phyloP scores from a whole-genome alignment of 257 asterid species.

The Solanum chmielewskii region DNA sequence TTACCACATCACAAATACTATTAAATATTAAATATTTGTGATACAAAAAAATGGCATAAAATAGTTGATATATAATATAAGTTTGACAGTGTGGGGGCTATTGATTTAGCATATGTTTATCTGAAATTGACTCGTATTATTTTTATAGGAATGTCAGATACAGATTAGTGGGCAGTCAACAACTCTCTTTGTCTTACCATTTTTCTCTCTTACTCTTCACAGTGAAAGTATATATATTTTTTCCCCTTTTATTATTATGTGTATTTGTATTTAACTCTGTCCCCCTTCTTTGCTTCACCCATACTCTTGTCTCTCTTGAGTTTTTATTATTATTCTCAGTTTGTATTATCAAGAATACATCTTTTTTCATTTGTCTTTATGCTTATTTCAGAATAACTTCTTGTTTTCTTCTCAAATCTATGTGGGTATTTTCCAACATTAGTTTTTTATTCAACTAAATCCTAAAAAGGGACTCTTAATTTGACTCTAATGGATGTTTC shows the following conservation, averaged over 20 bases:
- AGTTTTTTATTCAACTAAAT: neutral
- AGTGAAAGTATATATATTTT: constrained; percentile 13
- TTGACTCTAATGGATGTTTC: constrained; percentile 44
- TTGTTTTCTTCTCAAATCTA: constrained; percentile 10
- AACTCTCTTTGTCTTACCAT: constrained; percentile 4
- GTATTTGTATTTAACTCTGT: constrained; percentile 9
- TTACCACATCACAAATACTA: rapidly evolving
- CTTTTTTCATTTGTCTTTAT: constrained; percentile 49
- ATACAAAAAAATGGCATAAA: too few species aligned
- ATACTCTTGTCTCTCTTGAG: constrained; percentile 37
- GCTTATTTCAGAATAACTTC: constrained; percentile 31
- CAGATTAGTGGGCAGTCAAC: constrained; percentile 26
- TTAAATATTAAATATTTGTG: too few species aligned
- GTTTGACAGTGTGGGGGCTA: neutral
- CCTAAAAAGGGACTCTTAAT: constrained; percentile 21
- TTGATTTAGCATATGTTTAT: neutral
- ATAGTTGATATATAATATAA: neutral
- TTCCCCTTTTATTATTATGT: constrained; percentile 3
- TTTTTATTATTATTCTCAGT: constrained; percentile 1
- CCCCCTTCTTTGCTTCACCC: constrained; percentile 33
- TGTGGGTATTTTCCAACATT: constrained; percentile 5
- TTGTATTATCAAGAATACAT: constrained; percentile 38
- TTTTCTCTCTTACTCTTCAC: neutral
- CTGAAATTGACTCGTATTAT: neutral
- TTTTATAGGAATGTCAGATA: constrained; percentile 25